Conservation (phyloP, 2,329 filamentous ascomycete species). For the Calonectria pteridis region DNA sequence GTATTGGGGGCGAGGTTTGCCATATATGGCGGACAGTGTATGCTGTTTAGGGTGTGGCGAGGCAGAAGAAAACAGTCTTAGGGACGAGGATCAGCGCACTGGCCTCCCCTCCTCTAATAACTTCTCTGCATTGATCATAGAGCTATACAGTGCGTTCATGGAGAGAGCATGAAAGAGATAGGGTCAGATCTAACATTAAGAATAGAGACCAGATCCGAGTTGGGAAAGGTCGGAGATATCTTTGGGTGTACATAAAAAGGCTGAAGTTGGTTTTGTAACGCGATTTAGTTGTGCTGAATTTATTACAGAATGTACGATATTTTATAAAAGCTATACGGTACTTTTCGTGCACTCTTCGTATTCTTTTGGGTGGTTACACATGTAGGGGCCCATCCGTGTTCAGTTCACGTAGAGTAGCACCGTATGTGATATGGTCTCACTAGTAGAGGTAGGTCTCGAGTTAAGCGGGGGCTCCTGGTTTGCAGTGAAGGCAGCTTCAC, state of each 20-base stretch:
- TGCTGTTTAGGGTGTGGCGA: too few species aligned
- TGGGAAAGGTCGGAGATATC: neutral
- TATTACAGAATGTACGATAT: neutral
- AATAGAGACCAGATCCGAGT: neutral
- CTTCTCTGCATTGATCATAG: too few species aligned
- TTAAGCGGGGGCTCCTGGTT: neutral
- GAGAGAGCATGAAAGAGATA: too few species aligned
- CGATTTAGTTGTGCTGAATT: too few species aligned
- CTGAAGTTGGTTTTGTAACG: too few species aligned
- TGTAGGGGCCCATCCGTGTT: neutral
- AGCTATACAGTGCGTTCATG: too few species aligned
- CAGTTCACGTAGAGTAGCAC: neutral
- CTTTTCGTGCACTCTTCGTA: neutral
- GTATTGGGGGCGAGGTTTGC: too few species aligned
- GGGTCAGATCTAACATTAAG: neutral
- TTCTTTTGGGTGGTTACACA: neutral
- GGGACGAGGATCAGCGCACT: too few species aligned
- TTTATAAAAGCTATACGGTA: neutral
- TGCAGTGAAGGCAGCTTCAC: neutral
- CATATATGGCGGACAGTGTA: too few species aligned
- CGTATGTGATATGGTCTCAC: neutral
- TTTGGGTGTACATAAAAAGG: too few species aligned
- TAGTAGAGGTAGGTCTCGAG: neutral
- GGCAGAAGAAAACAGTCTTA: too few species aligned
- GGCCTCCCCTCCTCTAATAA: too few species aligned